These are phyloP conservation scores for Candida easanensis DNA, from an alignment of 805 yeast species.

Conservation along the genomic window DNA sequence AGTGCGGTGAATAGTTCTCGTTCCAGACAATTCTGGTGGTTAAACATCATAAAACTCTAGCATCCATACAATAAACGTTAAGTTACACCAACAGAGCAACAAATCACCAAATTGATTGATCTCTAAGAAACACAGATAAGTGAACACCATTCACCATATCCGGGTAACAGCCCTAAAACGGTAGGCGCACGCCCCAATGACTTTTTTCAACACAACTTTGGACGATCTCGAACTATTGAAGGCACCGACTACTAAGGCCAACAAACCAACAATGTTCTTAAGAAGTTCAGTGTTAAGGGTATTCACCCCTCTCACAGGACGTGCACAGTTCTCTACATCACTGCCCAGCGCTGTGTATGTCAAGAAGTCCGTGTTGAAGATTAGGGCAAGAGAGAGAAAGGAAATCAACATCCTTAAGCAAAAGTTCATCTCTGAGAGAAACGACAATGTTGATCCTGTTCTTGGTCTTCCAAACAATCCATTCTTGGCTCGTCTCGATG, in stretches of 20 bases:
- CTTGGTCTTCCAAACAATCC: constrained; percentile 67
- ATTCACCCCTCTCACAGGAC: constrained; percentile 7
- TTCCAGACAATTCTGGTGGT: no score
- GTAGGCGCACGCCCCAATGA: constrained; percentile 1
- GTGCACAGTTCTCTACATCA: constrained; percentile 6
- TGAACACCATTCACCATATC: no score
- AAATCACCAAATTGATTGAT: no score
- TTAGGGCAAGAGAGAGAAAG: constrained; percentile 25
- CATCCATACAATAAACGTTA: no score
- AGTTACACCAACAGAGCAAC: no score
- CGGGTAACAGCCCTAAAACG: background rate
- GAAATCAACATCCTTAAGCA: constrained; percentile 27
- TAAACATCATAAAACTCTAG: no score
- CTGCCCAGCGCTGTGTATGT: constrained; percentile 7
- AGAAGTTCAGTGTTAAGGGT: constrained; percentile 14
- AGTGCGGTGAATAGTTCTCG: no score
- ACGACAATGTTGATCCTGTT: constrained; percentile 64
- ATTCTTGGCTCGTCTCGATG: constrained; percentile 63
- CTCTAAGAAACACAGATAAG: no score
- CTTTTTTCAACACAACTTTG: background rate
- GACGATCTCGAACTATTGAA: background rate
- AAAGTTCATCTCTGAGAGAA: constrained; percentile 25
- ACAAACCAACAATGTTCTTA: constrained; percentile 7
- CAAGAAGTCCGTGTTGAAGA: constrained; percentile 26
- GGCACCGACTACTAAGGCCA: background rate